A percentile compares a stretch with the other conserved stretches of the same genome.
Evolutionary conservation across 2,329 filamentous ascomycete genomes (phyloP).

Genomic region (Phialocephala sp.): DNA sequence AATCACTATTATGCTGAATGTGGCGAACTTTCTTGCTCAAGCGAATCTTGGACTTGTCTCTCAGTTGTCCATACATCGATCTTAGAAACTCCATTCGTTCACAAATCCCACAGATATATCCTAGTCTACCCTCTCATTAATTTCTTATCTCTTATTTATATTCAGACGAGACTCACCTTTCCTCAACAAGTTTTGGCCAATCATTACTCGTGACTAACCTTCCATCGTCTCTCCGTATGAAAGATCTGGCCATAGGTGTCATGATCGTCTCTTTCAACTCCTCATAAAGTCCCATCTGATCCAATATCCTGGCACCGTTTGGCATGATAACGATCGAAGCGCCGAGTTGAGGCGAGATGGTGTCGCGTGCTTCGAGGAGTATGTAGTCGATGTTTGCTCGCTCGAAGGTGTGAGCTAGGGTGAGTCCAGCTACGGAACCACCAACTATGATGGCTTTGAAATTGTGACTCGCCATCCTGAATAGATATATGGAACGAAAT

Average conservation of each 20-base stretch:
- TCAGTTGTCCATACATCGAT: conserved; percentile 33
- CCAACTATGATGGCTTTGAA: conserved; percentile 36
- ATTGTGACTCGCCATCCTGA: neutral
- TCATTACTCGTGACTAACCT: conserved; percentile 23
- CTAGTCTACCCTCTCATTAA: conserved; percentile 27
- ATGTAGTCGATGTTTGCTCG: conserved; percentile 34
- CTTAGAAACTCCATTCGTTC: conserved; percentile 29
- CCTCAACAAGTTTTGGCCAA: conserved; percentile 27
- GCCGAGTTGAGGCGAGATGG: conserved; percentile 31
- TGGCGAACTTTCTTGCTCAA: conserved; percentile 30
- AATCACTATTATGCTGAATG: conserved; percentile 23
- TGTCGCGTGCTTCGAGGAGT: conserved; percentile 34
- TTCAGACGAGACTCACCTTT: conserved; percentile 23
- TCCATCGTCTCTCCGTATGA: conserved; percentile 22
- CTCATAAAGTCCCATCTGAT: conserved; percentile 53
- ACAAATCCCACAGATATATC: conserved; percentile 30
- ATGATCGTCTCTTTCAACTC: conserved; percentile 24
- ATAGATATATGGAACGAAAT: neutral
- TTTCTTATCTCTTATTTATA: neutral
- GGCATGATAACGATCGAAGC: conserved; percentile 42
- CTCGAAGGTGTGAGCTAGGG: conserved; percentile 33
- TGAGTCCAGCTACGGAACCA: conserved; percentile 34
- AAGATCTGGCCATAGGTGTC: conserved; percentile 20
- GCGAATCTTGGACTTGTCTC: conserved; percentile 30
- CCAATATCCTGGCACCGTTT: conserved; percentile 52